Base-by-base conservation (phyloP, 1,284 basidiomycete genomes). In the Caloboletus inedulis region DNA sequence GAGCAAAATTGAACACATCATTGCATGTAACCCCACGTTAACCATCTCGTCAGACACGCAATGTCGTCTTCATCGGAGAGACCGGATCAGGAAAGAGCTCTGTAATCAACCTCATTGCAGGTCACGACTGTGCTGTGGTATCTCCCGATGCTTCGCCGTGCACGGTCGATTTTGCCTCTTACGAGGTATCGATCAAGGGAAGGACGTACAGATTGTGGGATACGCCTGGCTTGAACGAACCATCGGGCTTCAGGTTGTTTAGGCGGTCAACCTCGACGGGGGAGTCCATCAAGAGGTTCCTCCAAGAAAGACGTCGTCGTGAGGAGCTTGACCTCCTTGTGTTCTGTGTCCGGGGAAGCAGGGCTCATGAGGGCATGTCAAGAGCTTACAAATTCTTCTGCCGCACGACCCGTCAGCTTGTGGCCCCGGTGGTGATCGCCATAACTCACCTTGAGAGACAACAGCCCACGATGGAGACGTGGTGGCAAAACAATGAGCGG, bases 61-160 rank as follows among this genome's bases (percentile, higher is more conserved):
- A 69, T 7, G 43, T 69, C 51, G 40, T 69, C 45, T 64, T 65
- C 47, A 64, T 65, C 39, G 66, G 66, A 25, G 63, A 69, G 43
- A 58, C 52, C 1, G 63, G 63, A 27, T 53, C 52, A 2, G 66
- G 63, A 10, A 65, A 65, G 47, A 64, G 61, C 41, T 65, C 64
- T 0, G 33, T 66, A 12, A 68, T 65, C 56, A 69, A 69, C 16
- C 59, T 67, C 42, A 56, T 68, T 40, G 48, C 53, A 7, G 47
- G 35, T 33, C 43, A 13, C 27, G 13, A 51, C 6, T 13, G 2
- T 18, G 54, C 62, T 10, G 4, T 4, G 6, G 51, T 49, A 2
- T 62, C 63, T 3, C 40, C 55, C 8, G 61, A 66, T 10, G 55
- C 23, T 0, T 13, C 8, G 12, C 59, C 55, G 2, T 69, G 65